A percentile compares a stretch with the other conserved stretches of the same genome.
phyloP scores from a whole-genome alignment of 768 basidiomycete genomes.

The Stropharia rugosoannulata region DNA sequence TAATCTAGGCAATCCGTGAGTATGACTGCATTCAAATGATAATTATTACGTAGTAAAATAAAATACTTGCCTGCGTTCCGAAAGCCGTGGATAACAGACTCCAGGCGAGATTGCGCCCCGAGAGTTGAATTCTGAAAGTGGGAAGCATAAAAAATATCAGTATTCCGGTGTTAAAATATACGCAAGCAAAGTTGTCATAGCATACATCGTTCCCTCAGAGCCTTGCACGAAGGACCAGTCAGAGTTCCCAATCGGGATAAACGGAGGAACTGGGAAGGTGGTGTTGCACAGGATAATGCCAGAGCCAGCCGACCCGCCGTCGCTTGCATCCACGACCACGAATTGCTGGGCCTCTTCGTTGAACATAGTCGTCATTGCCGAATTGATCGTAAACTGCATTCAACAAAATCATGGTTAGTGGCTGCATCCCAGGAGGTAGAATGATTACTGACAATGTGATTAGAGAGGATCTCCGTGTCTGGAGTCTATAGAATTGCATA shows the following conservation, averaged over 20 bases:
- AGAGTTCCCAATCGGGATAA: conserved; percentile 9
- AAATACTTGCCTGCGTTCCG: conserved; percentile 5
- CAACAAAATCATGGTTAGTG: too few relatives aligned
- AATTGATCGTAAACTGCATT: conserved; percentile 6
- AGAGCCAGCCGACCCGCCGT: conserved; percentile 4
- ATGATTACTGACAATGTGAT: conserved; percentile 6
- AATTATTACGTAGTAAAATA: not conserved
- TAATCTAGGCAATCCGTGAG: not conserved
- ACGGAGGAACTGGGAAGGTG: conserved; percentile 1
- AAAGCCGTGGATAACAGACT: conserved; percentile 3
- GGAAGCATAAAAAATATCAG: not conserved
- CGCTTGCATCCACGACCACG: conserved; percentile 10
- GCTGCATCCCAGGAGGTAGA: too few relatives aligned
- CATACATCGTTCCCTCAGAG: conserved; percentile 4
- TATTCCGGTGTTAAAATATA: not conserved
- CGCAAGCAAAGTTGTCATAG: not conserved
- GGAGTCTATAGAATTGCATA: too few relatives aligned
- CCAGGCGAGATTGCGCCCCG: conserved; percentile 8
- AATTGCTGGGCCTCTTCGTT: conserved; percentile 12
- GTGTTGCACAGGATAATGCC: conserved; percentile 7
- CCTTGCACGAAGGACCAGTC: conserved; percentile 9
- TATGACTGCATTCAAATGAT: not conserved
- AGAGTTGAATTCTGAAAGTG: conserved; percentile 2
- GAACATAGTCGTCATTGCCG: conserved; percentile 7
- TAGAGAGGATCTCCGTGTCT: conserved; percentile 1